Evolutionary conservation across 805 yeast genomes (phyloP), one percentile per base, ranked within the genome.

Genomic region (Sugiyamaella qingdaonensis): DNA sequence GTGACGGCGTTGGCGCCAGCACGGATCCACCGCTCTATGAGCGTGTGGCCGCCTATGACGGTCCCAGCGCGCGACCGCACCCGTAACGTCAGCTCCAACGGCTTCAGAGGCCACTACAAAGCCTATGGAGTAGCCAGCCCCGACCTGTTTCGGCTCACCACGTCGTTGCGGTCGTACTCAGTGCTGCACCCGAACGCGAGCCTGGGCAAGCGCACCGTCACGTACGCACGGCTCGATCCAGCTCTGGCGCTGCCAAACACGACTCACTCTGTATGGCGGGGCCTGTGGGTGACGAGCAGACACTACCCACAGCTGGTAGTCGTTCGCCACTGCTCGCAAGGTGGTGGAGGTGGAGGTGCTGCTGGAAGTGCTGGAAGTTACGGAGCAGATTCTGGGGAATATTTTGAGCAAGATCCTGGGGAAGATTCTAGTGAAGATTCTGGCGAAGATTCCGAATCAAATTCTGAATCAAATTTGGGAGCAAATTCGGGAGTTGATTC

Each of bases 241-340:
- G 49, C 18, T 4, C n/a, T 19, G 35, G 34, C 16, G n/a, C 7
- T 31, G 14, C 10, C 49, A 10, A 7, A 10, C n/a, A 3, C 46
- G 18, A 2, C 32, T 2, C 5, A 13, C 14, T 11, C 46, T 29
- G 24, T 18, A 2, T 59, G 55, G 48, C 52, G 58, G n/a, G 69
- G 69, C 7, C 32, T 65, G 4, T 65, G 69, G 69, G 45, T 63
- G 24, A 62, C 58, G 62, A 39, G 43, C 24, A 16, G 24, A 4
- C 43, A 39, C 19, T 39, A 39, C 19, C 24, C 43, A 3, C 43
- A 39, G 43, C 24, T 39, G 24, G 13, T 39, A 4, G 14, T 39
- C 5, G 24, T 39, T 3, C 43, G 43, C 13, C 7, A 39, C 24
- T 14, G 13, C 13, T 39, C 24, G 4, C 4, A 7, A 16, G 8